Evolutionary conservation across 2,329 filamentous ascomycete genomes (phyloP).

Genomic region (Coniochaeta prunicola): DNA sequence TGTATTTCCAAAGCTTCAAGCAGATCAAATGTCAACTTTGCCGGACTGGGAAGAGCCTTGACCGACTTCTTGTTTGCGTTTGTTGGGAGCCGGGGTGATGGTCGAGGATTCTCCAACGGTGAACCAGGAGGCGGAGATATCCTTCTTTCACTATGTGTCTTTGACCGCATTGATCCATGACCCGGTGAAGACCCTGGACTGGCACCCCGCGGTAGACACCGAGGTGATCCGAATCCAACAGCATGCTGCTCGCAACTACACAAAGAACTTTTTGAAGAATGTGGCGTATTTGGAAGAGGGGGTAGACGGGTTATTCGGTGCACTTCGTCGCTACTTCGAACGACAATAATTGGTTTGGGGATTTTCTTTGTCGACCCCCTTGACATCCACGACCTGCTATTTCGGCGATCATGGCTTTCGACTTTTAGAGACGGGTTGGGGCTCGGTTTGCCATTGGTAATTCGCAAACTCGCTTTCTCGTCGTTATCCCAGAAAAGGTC

Average conservation of each 20-base stretch:
- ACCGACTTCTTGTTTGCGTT: neutral
- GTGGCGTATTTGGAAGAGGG: constrained; percentile 25
- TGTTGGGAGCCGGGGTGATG: neutral
- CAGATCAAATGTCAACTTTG: constrained; percentile 17
- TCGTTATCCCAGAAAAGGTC: constrained; percentile 16
- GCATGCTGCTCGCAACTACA: constrained; percentile 32
- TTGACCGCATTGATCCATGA: neutral
- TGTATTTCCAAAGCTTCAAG: constrained; percentile 20
- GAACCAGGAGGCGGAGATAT: neutral
- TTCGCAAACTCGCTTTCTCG: constrained; percentile 13
- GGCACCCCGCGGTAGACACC: constrained; percentile 5
- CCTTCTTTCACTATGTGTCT: neutral
- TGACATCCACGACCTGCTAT: constrained; percentile 17
- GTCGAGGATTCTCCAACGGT: neutral
- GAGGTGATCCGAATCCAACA: constrained; percentile 10
- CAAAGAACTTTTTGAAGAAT: constrained; percentile 34
- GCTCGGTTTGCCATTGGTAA: neutral
- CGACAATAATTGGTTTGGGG: constrained; percentile 27
- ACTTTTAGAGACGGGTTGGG: constrained; percentile 6
- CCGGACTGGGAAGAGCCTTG: neutral
- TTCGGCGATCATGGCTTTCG: constrained; percentile 3
- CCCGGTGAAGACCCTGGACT: neutral
- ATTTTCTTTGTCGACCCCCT: constrained; percentile 21
- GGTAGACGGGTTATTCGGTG: constrained; percentile 31
- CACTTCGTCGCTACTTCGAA: constrained; percentile 29